Conservation (phyloP, 106 monocot species). For the Ottelia alismoides region DNA sequence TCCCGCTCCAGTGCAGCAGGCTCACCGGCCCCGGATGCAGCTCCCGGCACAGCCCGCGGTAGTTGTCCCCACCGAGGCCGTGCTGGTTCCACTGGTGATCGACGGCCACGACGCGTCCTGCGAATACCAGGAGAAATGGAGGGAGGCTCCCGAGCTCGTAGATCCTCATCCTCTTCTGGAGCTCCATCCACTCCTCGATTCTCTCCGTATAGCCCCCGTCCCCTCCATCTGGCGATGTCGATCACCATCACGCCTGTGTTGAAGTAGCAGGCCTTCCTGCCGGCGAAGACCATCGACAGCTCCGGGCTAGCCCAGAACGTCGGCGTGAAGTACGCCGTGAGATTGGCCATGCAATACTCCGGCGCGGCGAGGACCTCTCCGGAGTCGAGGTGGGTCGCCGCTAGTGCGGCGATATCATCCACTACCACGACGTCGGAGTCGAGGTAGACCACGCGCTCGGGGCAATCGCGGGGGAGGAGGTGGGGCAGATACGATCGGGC, state of each 20-base stretch:
- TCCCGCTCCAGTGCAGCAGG: conserved; percentile 24
- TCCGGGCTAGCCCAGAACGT: conserved; percentile 21
- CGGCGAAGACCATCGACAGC: conserved; percentile 1
- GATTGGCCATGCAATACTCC: conserved; percentile 27
- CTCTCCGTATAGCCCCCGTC: conserved; percentile 2
- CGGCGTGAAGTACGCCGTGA: conserved; percentile 28
- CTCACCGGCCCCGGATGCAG: conserved; percentile 13
- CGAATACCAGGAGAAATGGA: conserved; percentile 21
- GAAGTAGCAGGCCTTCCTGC: conserved; percentile 29
- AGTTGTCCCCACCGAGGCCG: conserved; percentile 19
- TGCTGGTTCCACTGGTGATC: conserved; percentile 25
- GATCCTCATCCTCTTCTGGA: conserved; percentile 18
- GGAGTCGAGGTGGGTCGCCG: background rate
- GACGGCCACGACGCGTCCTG: conserved; percentile 9
- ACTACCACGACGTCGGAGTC: conserved; percentile 30
- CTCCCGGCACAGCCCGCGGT: conserved; percentile 10
- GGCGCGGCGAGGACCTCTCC: conserved; percentile 22
- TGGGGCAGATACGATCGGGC: conserved; percentile 21
- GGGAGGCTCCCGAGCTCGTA: conserved; percentile 20
- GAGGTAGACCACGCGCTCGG: conserved; percentile 16
- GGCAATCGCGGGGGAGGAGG: conserved; percentile 4
- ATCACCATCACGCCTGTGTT: conserved; percentile 43
- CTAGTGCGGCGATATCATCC: conserved; percentile 17
- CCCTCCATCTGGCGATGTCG: conserved; percentile 23
- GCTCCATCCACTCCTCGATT: conserved; percentile 18